Evolutionary conservation across 2,329 filamentous ascomycete species (phyloP), one percentile per base, ranked within the genome.

Genomic region (Aspergillus caelatus): DNA sequence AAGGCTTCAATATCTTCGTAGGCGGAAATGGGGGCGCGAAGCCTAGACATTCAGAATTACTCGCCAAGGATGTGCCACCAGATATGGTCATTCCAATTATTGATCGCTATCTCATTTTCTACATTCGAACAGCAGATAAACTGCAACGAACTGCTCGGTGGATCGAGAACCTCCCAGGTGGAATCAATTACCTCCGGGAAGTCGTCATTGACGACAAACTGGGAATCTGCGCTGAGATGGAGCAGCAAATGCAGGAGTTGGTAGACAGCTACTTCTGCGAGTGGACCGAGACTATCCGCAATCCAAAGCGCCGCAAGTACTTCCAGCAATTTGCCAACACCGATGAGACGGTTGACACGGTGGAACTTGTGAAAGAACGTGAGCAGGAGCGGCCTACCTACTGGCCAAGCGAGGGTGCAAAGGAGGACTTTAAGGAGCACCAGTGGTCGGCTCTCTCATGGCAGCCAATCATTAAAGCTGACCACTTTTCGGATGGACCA

Each of bases 1-100:
- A 95, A 72, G 93, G 93, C 34, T 97, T 92, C 86, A 97, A 97
- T 78, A 89, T 97, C 76, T 96, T 93, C 70, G 92, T 97, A 1
- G 93, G 86, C 39, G 93, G 93, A 55, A 97, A 97, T 74, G 93
- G 93, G 58, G 93, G 94, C 63, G 92, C 92, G 19, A 94, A 92
- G 69, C 93, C 93, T 5, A 84, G 86, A 43, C 93, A 97, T 75
- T 88, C 90, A 0, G 92, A 96, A 71, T 84, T 97, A 2, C 85
- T 97, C 1, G 92, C 92, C 64, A 94, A 93, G 75, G 93, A 97
- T 71, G 92, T 96, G 0, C 88, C 92, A 0, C 91, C 92, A 0
- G 88, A 92, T 58, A 91, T 96, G 71, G 89, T 96, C 10, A 84
- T 96, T 10, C 88, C 92, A 1, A 91, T 97, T 62, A 83, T 97